Evolutionary conservation across 805 yeast genomes (phyloP).

Genomic region (Teunomyces lycoperdinae): DNA sequence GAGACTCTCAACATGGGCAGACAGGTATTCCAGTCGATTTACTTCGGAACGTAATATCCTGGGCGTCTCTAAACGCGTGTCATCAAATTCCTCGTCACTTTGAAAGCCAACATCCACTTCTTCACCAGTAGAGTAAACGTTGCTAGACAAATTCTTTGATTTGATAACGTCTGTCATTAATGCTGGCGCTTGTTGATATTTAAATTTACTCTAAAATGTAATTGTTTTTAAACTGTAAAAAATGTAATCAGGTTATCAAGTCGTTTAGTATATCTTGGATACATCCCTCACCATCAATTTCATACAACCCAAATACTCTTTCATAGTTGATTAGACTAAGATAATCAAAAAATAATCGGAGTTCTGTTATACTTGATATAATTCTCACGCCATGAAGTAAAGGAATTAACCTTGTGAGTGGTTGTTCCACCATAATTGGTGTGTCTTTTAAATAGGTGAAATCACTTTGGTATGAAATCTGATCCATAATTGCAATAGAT

Average conservation of each 20-base stretch:
- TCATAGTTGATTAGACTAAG: slow-evolving; percentile 65
- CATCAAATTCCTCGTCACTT: slow-evolving; percentile 30
- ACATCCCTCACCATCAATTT: slow-evolving; percentile 39
- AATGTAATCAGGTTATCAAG: slow-evolving; percentile 22
- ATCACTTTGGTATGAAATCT: slow-evolving; percentile 35
- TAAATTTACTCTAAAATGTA: neutral
- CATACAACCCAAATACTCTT: slow-evolving; percentile 52
- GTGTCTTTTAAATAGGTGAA: slow-evolving; percentile 29
- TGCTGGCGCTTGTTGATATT: neutral
- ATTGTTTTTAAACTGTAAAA: slow-evolving; percentile 3
- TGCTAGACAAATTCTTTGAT: neutral
- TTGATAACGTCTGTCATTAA: neutral
- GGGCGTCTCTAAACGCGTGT: slow-evolving; percentile 28
- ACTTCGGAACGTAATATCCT: slow-evolving; percentile 5
- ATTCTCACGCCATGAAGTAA: slow-evolving; percentile 42
- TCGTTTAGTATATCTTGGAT: slow-evolving; percentile 59
- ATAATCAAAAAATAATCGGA: slow-evolving; percentile 64
- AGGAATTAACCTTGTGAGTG: slow-evolving; percentile 36
- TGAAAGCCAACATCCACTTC: slow-evolving; percentile 4
- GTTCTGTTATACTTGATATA: slow-evolving; percentile 41
- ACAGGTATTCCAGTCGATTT: neutral
- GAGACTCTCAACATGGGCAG: neutral
- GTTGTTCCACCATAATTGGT: slow-evolving; percentile 37
- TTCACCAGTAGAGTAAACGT: neutral
- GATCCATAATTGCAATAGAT: slow-evolving; percentile 46